phyloP scores from a whole-genome alignment of 495 filamentous ascomycete species.

The Penicillium fimorum region DNA sequence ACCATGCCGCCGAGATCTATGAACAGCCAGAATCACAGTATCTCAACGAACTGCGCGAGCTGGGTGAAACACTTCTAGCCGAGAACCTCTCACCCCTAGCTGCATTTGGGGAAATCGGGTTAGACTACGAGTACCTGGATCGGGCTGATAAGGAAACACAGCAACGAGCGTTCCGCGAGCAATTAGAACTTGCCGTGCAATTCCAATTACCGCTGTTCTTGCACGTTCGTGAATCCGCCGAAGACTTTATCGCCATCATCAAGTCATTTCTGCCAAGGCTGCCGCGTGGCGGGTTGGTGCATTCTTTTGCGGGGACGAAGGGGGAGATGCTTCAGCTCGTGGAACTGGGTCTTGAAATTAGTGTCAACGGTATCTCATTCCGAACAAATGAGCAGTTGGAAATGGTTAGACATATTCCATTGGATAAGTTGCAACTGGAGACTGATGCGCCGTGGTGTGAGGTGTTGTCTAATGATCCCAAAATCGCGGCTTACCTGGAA shows the following conservation, averaged over 20 bases:
- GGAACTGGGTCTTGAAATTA: conserved; percentile 29
- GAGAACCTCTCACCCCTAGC: conserved; percentile 22
- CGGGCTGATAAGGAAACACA: conserved; percentile 31
- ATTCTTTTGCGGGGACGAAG: conserved; percentile 31
- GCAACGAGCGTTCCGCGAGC: conserved; percentile 28
- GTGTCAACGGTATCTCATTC: conserved; percentile 33
- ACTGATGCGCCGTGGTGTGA: conserved; percentile 39
- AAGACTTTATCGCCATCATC: conserved; percentile 32
- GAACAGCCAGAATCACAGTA: conserved; percentile 11
- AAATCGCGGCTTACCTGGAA: conserved; percentile 21
- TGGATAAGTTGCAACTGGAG: conserved; percentile 32
- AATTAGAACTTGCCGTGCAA: conserved; percentile 26
- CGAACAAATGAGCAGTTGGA: conserved; percentile 27
- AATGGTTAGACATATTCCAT: conserved; percentile 30
- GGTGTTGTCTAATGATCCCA: conserved; percentile 21
- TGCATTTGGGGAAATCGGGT: conserved; percentile 33
- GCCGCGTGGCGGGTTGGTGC: conserved; percentile 28
- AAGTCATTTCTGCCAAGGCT: conserved; percentile 21
- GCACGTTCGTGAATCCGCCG: conserved; percentile 28
- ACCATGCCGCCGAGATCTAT: conserved; percentile 31
- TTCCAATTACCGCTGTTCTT: conserved; percentile 31
- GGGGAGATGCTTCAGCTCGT: conserved; percentile 30
- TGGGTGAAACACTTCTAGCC: conserved; percentile 15
- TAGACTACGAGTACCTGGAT: conserved; percentile 33
- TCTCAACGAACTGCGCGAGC: conserved; percentile 8